Conservation (phyloP, 345 rosid species). For the Nasturtium officinale region DNA sequence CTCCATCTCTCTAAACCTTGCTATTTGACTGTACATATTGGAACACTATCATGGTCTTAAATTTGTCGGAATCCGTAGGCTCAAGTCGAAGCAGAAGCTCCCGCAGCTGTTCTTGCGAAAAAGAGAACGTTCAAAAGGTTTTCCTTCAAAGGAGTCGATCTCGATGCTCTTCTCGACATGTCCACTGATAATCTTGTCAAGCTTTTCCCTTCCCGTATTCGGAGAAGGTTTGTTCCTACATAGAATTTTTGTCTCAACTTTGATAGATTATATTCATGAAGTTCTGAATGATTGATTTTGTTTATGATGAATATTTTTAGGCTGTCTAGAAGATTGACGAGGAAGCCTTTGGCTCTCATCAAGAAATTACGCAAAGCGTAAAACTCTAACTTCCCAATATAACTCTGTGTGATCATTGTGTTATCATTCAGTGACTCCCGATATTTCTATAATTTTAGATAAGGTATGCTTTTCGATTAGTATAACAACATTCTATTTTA, state of each 20-base stretch:
- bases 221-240: constrained; percentile 49
- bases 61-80: constrained; percentile 36
- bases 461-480: background rate
- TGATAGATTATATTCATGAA: background rate
- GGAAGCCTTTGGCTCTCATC: constrained; percentile 67
- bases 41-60: constrained; percentile 49
- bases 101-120: constrained; percentile 48
- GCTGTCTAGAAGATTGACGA: constrained; percentile 65
- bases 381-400: background rate
- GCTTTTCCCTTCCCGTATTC: constrained; percentile 61
- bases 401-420: background rate
- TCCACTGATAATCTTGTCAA: constrained; percentile 59
- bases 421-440: background rate
- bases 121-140: constrained; percentile 84
- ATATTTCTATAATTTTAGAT: background rate
- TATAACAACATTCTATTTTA: background rate
- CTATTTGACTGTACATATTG: background rate
- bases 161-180: constrained; percentile 50
- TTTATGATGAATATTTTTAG: constrained; percentile 33
- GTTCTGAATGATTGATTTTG: background rate
- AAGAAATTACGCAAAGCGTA: constrained; percentile 61
- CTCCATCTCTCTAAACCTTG: background rate
- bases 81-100: constrained; percentile 44
- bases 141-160: constrained; percentile 66
- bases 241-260: background rate